Conservation (phyloP, 441 rosid species). For the Rhodomyrtus psidioides region DNA sequence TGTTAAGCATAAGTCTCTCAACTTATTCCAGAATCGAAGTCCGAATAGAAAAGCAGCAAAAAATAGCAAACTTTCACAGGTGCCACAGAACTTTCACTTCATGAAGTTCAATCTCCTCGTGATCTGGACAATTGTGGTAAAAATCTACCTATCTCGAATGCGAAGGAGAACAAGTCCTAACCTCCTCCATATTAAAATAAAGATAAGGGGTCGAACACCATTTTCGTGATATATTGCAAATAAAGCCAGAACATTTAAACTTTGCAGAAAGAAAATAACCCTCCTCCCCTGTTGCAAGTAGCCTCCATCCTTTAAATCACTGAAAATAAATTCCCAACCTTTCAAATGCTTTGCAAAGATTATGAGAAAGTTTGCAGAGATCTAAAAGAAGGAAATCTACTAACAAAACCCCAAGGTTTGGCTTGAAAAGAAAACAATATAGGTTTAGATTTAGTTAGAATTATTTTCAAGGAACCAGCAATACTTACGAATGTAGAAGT, state of each 20-base stretch:
- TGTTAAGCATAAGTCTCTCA: neutral
- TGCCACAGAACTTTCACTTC: neutral
- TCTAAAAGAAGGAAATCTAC: neutral
- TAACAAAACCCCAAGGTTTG: neutral
- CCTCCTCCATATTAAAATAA: neutral
- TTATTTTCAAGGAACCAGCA: neutral
- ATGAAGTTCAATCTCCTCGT: neutral
- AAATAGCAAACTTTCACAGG: neutral
- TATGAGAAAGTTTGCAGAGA: neutral
- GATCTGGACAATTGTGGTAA: neutral
- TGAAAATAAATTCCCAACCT: neutral
- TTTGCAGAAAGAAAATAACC: neutral
- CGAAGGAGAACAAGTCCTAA: neutral
- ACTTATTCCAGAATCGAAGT: neutral
- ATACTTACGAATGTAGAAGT: neutral
- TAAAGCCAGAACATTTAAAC: neutral
- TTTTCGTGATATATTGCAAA: neutral
- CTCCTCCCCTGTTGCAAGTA: neutral
- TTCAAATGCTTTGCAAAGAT: neutral
- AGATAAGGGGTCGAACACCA: neutral
- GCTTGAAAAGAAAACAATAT: neutral
- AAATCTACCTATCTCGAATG: neutral
- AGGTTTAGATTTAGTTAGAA: neutral
- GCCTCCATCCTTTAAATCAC: neutral
- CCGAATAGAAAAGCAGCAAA: neutral